Conservation (phyloP, 2,329 filamentous ascomycete species). For the Fusarium brachygibbosum region DNA sequence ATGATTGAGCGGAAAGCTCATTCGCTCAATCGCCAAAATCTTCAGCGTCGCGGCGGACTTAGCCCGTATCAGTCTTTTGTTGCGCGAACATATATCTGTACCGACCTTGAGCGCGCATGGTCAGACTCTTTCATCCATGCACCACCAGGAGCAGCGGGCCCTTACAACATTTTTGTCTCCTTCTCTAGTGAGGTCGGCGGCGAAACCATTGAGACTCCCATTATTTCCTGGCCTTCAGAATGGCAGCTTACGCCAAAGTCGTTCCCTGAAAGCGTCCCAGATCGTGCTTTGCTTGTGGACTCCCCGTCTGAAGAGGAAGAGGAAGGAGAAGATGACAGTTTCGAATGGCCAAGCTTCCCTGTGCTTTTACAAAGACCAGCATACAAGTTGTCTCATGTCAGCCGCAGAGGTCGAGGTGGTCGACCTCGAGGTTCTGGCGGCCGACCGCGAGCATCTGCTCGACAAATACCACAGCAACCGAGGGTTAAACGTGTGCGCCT, state of each 20-base stretch:
- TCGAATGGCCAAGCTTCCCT: slow-evolving; percentile 34
- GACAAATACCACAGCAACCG: slow-evolving; percentile 22
- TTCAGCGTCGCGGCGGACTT: slow-evolving; percentile 12
- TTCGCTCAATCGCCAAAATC: slow-evolving; percentile 25
- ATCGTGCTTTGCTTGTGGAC: slow-evolving; percentile 21
- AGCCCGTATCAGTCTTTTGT: slow-evolving; percentile 43
- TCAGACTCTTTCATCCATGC: slow-evolving; percentile 46
- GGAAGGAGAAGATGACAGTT: slow-evolving; percentile 38
- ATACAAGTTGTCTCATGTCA: neutral
- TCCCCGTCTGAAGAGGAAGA: slow-evolving; percentile 40
- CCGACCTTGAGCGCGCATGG: slow-evolving; percentile 62
- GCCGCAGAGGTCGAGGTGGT: slow-evolving; percentile 14
- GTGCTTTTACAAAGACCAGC: neutral
- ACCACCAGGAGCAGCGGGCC: slow-evolving; percentile 46
- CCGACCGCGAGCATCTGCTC: slow-evolving; percentile 13
- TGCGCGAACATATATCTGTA: slow-evolving; percentile 56
- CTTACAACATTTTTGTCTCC: slow-evolving; percentile 53
- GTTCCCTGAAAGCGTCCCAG: slow-evolving; percentile 19
- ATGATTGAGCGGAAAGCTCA: slow-evolving; percentile 49
- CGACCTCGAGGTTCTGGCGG: slow-evolving; percentile 10
- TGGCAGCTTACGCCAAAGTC: slow-evolving; percentile 45
- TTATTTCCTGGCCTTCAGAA: slow-evolving; percentile 47
- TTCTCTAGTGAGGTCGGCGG: slow-evolving; percentile 38
- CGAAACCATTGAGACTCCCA: slow-evolving; percentile 1
- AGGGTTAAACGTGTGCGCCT: slow-evolving; percentile 51